Evolutionary conservation across 139 green algal genomes (phyloP).

Genomic region (Picochlorum sp.): DNA sequence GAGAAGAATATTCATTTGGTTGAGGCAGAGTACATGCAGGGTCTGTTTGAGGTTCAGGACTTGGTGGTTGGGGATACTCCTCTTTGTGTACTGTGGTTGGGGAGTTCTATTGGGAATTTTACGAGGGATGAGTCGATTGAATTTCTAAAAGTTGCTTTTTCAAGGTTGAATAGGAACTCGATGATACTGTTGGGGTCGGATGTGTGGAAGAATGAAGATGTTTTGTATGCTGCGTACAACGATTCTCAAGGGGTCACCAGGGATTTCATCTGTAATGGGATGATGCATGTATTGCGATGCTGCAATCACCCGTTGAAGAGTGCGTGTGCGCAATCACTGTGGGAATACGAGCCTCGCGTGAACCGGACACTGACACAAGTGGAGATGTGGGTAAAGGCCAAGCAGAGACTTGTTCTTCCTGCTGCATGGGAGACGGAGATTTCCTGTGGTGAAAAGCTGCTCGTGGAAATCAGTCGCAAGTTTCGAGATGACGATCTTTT

Average conservation of each 20-base stretch:
- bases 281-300: conserved; percentile 27
- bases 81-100: conserved; percentile 57
- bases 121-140: conserved; percentile 21
- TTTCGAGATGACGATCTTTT: conserved; percentile 28
- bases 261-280: conserved; percentile 54
- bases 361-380: conserved; percentile 27
- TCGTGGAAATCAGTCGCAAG: conserved; percentile 58
- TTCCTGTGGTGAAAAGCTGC: conserved; percentile 30
- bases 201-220: conserved; percentile 44
- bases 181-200: conserved; percentile 38
- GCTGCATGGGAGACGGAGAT: conserved; percentile 13
- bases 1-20: conserved; percentile 11
- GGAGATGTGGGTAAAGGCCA: conserved; percentile 36
- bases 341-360: conserved; percentile 25
- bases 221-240: conserved; percentile 43
- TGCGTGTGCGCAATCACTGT: neutral
- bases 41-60: too few species aligned
- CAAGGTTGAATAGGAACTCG: conserved; percentile 7
- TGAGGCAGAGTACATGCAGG: conserved; percentile 23
- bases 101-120: conserved; percentile 54
- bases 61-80: conserved; percentile 16
- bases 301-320: conserved; percentile 15
- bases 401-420: neutral
- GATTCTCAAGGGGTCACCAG: conserved; percentile 49
- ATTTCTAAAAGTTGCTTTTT: conserved; percentile 28